A percentile compares a stretch with the other conserved stretches of the same genome.
phyloP scores from a whole-genome alignment of 2,329 filamentous ascomycete species.

The Orbilia quercus region DNA sequence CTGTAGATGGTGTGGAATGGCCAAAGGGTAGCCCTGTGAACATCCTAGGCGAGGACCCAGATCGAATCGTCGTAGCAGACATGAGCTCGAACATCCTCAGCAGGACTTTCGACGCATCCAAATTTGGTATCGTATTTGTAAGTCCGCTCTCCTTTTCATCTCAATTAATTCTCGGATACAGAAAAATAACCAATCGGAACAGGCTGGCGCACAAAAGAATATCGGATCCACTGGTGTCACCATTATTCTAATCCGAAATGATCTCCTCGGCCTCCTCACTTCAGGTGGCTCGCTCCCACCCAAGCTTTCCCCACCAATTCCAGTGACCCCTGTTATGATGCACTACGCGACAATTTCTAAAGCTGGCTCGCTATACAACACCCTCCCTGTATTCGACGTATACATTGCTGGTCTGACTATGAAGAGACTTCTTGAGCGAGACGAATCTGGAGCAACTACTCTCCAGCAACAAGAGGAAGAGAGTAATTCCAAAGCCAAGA shows the following conservation, averaged over 20 bases:
- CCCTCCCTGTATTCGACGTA: conserved; percentile 91
- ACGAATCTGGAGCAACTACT: conserved; percentile 68
- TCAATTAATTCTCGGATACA: conserved; percentile 39
- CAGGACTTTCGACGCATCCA: conserved; percentile 77
- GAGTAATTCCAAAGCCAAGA: conserved; percentile 76
- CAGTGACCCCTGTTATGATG: conserved; percentile 81
- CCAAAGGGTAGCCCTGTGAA: conserved; percentile 74
- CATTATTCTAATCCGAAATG: conserved; percentile 84
- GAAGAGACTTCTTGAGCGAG: conserved; percentile 72
- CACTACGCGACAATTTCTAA: conserved; percentile 87
- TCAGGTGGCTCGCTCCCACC: conserved; percentile 71
- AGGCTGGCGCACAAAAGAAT: conserved; percentile 90
- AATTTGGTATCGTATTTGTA: conserved; percentile 88
- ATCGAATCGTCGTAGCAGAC: conserved; percentile 84
- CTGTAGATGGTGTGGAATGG: conserved; percentile 92
- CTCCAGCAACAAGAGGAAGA: conserved; percentile 81
- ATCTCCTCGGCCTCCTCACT: conserved; percentile 76
- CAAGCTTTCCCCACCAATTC: conserved; percentile 75
- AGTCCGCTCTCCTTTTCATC: conserved; percentile 54
- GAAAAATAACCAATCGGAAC: not conserved
- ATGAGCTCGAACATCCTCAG: conserved; percentile 96
- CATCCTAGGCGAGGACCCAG: conserved; percentile 70
- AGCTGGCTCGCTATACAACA: conserved; percentile 97
- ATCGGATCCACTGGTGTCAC: conserved; percentile 87
- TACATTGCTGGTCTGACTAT: conserved; percentile 92